Base-by-base conservation (phyloP, 1,139 yeast species). In the Pichia sp. region DNA sequence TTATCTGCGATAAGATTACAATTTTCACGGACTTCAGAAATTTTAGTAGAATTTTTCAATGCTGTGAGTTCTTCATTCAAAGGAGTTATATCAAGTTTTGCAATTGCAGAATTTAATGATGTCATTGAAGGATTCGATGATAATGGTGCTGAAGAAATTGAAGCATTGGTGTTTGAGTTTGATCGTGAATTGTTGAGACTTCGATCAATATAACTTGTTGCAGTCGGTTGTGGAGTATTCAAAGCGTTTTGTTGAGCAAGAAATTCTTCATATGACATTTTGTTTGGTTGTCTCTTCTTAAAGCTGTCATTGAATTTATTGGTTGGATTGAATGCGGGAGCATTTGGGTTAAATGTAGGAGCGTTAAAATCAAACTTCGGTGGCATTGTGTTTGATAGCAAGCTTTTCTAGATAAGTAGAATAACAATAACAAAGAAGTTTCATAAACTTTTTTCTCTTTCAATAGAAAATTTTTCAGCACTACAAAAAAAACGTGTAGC, bases 41-140 rank as follows among this genome's bases (percentile, higher is more conserved):
- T 67, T 44, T 77, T 70, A 37, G 73, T 59, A 14, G 84, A 78
- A 34, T 64, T 66, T 45, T 79, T 77, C 39, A 88, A 68, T 37
- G 69, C 68, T 24, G 65, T 62, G 52, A 89, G 66, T 46, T 71
- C 62, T 28, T 74, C 79, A 38, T 81, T 72, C 47, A 88, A 69
- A 17, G 96, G 95, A n/a, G 83, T 66, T 36, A 77, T 59, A 30
- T 71, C 73, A 49, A 88, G 64, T 52, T 82, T 84, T 46, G 72
- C 71, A 56, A 86, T 68, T 9, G 91, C 84, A 32, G 84, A 72
- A 46, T 75, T 76, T 46, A 88, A 67, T 5, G 95, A 84, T 10
- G 89, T 73, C 19, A 86, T 70, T 3, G 85, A 77, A 39, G 61
- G 51, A 51, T 50, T 46, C 4, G 55, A 43, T 14, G 57, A 50